Conservation (phyloP, 768 basidiomycete genomes). For the Tremella mesenterica region DNA sequence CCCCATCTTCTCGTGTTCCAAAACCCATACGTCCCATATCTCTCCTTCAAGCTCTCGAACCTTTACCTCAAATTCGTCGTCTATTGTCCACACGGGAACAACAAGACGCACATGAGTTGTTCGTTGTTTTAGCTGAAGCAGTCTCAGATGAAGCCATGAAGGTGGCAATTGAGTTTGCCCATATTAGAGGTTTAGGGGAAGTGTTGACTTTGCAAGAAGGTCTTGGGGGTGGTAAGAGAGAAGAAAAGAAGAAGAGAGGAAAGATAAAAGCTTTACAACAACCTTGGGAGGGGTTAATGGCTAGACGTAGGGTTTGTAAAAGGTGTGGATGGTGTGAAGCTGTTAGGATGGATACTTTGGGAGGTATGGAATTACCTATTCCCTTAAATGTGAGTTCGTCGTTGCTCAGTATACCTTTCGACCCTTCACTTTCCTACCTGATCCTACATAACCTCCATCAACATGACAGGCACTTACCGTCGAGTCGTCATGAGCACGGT, state of each 20-base stretch:
- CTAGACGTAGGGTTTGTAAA: slow-evolving; percentile 77
- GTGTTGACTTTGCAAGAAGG: slow-evolving; percentile 20
- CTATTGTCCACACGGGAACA: slow-evolving; percentile 79
- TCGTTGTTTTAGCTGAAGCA: slow-evolving; percentile 81
- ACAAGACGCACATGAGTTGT: slow-evolving; percentile 97
- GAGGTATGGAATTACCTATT: slow-evolving; percentile 40
- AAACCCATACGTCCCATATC: slow-evolving; percentile 61
- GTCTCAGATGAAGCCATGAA: slow-evolving; percentile 73
- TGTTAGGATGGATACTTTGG: slow-evolving; percentile 62
- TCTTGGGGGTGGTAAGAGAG: background rate
- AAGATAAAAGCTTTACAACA: slow-evolving; percentile 29
- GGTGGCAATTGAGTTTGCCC: slow-evolving; percentile 61
- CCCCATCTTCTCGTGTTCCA: slow-evolving; percentile 46
- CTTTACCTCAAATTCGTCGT: slow-evolving; percentile 45
- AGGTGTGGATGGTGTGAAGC: slow-evolving; percentile 89
- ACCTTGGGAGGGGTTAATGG: slow-evolving; percentile 67
- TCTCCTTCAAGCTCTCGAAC: slow-evolving; percentile 62
- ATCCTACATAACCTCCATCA: too few relatives aligned
- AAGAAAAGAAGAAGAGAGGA: slow-evolving; percentile 9
- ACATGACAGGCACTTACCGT: too few relatives aligned
- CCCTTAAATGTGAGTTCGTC: slow-evolving; percentile 8
- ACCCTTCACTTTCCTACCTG: too few relatives aligned
- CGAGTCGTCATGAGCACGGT: too few relatives aligned
- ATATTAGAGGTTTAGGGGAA: slow-evolving; percentile 63
- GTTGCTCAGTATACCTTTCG: background rate